A percentile compares a stretch with the other conserved stretches of the same genome.
phyloP scores from a whole-genome alignment of 306 rosid genomes.

The Rubus idaeus region DNA sequence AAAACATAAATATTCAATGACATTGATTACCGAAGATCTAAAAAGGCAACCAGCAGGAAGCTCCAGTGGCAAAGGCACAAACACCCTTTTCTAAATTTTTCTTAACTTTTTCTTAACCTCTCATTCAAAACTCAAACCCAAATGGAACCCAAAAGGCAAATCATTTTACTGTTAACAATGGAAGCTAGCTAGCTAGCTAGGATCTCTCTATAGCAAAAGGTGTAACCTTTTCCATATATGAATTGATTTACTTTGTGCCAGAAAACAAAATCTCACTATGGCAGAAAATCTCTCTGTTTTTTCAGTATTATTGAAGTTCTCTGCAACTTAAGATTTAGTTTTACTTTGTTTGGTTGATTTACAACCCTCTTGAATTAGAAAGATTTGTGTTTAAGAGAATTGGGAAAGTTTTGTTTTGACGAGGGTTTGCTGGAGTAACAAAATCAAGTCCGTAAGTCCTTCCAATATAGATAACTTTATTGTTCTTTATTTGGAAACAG shows the following conservation, averaged over 20 bases:
- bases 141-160: no score
- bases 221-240: constrained; percentile 23
- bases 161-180: not conserved
- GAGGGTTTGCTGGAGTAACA: constrained; percentile 94
- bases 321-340: constrained; percentile 13
- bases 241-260: constrained; percentile 11
- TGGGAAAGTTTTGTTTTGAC: constrained; percentile 39
- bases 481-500: constrained; percentile 11
- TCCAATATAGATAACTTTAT: constrained; percentile 52
- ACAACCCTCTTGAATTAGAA: constrained; percentile 21
- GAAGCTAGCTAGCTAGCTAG: no score
- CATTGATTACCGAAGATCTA: constrained; percentile 40
- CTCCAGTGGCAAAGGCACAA: constrained; percentile 6
- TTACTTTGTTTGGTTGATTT: not conserved
- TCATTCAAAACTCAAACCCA: constrained; percentile 35
- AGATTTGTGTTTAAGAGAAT: constrained; percentile 20
- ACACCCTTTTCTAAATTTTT: constrained; percentile 1
- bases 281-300: constrained; percentile 4
- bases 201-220: constrained; percentile 32
- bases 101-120: constrained; percentile 22
- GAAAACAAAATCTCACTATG: constrained; percentile 12
- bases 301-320: constrained; percentile 8
- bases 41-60: constrained; percentile 36
- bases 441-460: constrained; percentile 67
- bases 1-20: no score